phyloP scores from a whole-genome alignment of 208 protist species.

The Paratrypanosoma confusum region DNA sequence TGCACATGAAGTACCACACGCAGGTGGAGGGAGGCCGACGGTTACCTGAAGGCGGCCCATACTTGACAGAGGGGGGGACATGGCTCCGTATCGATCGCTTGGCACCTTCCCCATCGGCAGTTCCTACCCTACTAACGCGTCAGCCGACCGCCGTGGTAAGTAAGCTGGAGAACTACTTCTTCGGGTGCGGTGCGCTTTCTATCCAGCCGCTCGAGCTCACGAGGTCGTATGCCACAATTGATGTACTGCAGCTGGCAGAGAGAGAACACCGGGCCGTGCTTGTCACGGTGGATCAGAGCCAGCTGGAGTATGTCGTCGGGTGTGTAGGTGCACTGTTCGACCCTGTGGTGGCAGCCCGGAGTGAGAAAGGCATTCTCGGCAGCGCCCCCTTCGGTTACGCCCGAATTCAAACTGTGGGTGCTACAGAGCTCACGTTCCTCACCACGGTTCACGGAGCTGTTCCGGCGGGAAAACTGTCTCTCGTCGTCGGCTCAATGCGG shows the following conservation, averaged over 20 bases:
- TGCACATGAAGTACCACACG: constrained; percentile 11
- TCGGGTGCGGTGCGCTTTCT: constrained; percentile 40
- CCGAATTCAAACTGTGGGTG: constrained; percentile 55
- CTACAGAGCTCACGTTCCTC: constrained; percentile 54
- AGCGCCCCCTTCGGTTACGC: constrained; percentile 43
- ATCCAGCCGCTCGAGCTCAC: constrained; percentile 55
- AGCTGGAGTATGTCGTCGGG: constrained; percentile 54
- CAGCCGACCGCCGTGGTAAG: no score
- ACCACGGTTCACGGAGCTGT: constrained; percentile 68
- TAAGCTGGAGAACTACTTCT: constrained; percentile 55
- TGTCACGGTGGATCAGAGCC: constrained; percentile 31
- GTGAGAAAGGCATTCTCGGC: constrained; percentile 27
- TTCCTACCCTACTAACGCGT: no score
- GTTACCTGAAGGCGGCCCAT: background rate
- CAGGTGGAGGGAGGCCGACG: background rate
- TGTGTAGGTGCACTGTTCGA: constrained; percentile 65
- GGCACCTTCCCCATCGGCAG: no score
- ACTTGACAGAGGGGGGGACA: background rate
- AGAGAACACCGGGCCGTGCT: constrained; percentile 36
- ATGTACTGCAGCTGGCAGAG: constrained; percentile 59
- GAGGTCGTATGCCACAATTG: constrained; percentile 46
- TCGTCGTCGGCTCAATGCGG: constrained; percentile 58
- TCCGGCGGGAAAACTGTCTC: constrained; percentile 44
- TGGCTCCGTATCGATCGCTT: no score
- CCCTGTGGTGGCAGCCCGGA: constrained; percentile 11